Evolutionary conservation across 352 stramenopile genomes (phyloP), one percentile per base, ranked within the genome.

Genomic region (Globisporangium mamillatum): DNA sequence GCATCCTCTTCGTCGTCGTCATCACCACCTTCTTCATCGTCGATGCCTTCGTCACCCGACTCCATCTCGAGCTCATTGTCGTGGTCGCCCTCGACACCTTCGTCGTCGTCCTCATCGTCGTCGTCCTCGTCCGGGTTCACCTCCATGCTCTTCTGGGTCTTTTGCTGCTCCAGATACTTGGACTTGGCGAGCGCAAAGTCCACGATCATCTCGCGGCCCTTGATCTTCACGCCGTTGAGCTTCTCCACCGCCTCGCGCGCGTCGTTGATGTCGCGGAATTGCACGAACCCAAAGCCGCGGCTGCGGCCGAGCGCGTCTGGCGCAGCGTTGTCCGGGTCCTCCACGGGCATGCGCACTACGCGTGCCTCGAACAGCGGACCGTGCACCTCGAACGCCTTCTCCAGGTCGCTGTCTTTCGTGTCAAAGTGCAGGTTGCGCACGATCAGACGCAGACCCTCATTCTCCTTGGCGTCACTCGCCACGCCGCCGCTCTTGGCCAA

Each of bases 341-440:
- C 82, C n/a, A 89, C 69, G 24, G 86, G 75, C 74, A 94, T 84
- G 22, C 88, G 85, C 53, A 95, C 88, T 4, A 95, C 81, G 18
- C 76, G 81, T 1, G 75, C 84, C 67, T 95, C 88, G n/a, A 79
- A 84, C 53, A 95, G 65, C 4, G 81, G 75, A 0, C 88, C 88
- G 67, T 86, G 74, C 55, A 75, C 72, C n/a, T 76, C 77, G 52
- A 95, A 95, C 1, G 88, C 67, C 69, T 88, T 88, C 34, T 88
- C 77, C 24, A 95, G 36, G 67, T 95, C 88, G 22, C 74, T 78
- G 53, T 94, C 84, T 0, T 75, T 90, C 22, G 85, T 86, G 72
- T 94, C 77, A 70, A 95, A 95, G 25, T 86, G 81, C 66, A 95
- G 66, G 68, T 95, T 95, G 60, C 88, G 88, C 57, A 95, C 82